phyloP scores from a whole-genome alignment of 108 stramenopile genomes.

The Pseudonitzschia multiseries region DNA sequence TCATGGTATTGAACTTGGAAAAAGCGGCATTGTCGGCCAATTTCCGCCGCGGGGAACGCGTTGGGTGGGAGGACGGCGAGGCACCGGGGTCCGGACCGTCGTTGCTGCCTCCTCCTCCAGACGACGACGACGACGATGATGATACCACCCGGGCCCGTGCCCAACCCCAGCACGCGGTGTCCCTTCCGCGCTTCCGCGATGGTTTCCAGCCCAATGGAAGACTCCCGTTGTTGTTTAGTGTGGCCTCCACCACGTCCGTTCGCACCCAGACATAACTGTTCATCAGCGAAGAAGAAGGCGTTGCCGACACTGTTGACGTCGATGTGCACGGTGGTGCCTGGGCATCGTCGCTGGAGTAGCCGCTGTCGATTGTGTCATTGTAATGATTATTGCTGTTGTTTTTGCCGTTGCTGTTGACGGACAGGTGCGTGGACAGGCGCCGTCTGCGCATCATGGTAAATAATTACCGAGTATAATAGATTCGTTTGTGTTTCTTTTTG shows the following conservation, averaged over 20 bases:
- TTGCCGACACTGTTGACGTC: background rate
- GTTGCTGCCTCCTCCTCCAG: too few relatives aligned
- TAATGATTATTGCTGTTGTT: conserved; percentile 2
- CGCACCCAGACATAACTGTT: conserved; percentile 50
- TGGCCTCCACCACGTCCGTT: conserved; percentile 42
- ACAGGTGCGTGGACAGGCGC: conserved; percentile 6
- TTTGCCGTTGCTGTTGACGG: background rate
- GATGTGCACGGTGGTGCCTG: too few relatives aligned
- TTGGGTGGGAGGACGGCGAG: background rate
- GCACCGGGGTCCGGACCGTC: background rate
- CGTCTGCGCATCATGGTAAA: conserved; percentile 13
- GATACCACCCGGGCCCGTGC: conserved; percentile 30
- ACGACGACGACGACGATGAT: conserved; percentile 20
- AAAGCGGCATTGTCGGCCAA: background rate
- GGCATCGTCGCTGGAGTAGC: background rate
- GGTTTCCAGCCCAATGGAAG: conserved; percentile 42
- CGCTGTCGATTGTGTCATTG: background rate
- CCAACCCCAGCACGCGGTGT: conserved; percentile 42
- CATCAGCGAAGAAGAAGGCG: background rate
- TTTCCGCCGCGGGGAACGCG: background rate
- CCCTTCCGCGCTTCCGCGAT: conserved; percentile 37
- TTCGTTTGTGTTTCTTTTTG: too few relatives aligned
- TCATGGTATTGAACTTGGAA: conserved; percentile 8
- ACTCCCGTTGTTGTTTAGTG: conserved; percentile 37
- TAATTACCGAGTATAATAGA: too few relatives aligned